Conservation (phyloP, 2,329 filamentous ascomycete genomes). For the Aspergillus costaricaensis region DNA sequence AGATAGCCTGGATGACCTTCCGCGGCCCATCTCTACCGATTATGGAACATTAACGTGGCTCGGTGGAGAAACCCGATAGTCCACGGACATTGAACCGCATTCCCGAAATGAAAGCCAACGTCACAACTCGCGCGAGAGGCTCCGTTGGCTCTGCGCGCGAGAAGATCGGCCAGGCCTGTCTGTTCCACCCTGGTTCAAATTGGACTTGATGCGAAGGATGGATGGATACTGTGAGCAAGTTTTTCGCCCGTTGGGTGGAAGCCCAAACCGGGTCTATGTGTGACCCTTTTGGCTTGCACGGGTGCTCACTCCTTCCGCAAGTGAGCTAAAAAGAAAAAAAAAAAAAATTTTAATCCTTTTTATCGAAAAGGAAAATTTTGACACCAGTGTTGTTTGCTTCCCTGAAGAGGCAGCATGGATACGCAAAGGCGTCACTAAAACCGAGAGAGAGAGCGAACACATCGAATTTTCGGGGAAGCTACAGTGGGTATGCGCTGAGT, state of each 20-base stretch:
- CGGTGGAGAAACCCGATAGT: slow-evolving; percentile 25
- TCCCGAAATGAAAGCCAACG: slow-evolving; percentile 26
- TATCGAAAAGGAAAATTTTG: no score
- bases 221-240: neutral
- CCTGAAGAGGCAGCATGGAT: neutral
- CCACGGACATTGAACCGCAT: slow-evolving; percentile 24
- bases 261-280: slow-evolving; percentile 19
- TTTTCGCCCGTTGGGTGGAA: slow-evolving; percentile 11
- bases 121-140: slow-evolving; percentile 14
- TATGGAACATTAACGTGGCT: slow-evolving; percentile 21
- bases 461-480: neutral
- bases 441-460: neutral
- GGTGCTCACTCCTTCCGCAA: slow-evolving; percentile 9
- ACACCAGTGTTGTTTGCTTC: neutral
- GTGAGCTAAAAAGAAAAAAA: neutral
- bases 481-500: neutral
- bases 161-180: slow-evolving; percentile 16
- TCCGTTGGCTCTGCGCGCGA: slow-evolving; percentile 16
- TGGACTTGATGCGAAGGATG: slow-evolving; percentile 10
- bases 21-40: slow-evolving; percentile 15
- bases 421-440: neutral
- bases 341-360: neutral
- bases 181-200: slow-evolving; percentile 12
- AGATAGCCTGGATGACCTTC: slow-evolving; percentile 9
- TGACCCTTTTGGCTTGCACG: slow-evolving; percentile 17